Conservation (phyloP, 1,284 basidiomycete species). For the Tilletia horrida region DNA sequence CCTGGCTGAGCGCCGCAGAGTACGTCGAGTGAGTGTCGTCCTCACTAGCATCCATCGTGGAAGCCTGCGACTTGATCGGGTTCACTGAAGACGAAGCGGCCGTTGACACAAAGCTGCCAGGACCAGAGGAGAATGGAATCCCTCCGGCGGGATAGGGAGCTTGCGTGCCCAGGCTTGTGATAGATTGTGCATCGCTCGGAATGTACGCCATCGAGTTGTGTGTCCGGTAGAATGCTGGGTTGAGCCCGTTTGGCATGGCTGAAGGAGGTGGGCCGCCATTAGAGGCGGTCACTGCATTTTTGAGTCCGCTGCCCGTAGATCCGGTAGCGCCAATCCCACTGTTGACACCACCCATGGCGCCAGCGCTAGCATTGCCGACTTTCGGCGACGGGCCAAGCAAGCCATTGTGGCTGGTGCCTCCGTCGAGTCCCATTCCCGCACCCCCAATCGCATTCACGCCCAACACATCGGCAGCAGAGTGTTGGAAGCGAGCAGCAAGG, state of each 20-base stretch:
- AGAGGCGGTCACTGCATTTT: slow-evolving; percentile 67
- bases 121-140: slow-evolving; percentile 14
- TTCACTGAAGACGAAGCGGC: slow-evolving; percentile 24
- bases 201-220: slow-evolving; percentile 92
- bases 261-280: slow-evolving; percentile 59
- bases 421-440: slow-evolving; percentile 23
- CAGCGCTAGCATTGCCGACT: slow-evolving; percentile 9
- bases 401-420: slow-evolving; percentile 11
- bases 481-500: slow-evolving; percentile 43
- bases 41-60: slow-evolving; percentile 28
- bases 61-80: slow-evolving; percentile 43
- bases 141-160: slow-evolving; percentile 41
- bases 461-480: slow-evolving; percentile 9
- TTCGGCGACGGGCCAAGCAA: not conserved
- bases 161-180: slow-evolving; percentile 43
- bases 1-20: slow-evolving; percentile 46
- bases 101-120: slow-evolving; percentile 16
- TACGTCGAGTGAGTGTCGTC: slow-evolving; percentile 41
- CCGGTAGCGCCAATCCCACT: slow-evolving; percentile 76
- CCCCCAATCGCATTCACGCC: slow-evolving; percentile 22
- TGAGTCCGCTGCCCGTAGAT: slow-evolving; percentile 83
- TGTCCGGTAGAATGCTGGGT: slow-evolving; percentile 87
- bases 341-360: slow-evolving; percentile 59
- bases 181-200: slow-evolving; percentile 67
- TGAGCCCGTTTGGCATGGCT: slow-evolving; percentile 60